phyloP scores from a whole-genome alignment of 1,139 yeast species.

The Yueomyces sp. region DNA sequence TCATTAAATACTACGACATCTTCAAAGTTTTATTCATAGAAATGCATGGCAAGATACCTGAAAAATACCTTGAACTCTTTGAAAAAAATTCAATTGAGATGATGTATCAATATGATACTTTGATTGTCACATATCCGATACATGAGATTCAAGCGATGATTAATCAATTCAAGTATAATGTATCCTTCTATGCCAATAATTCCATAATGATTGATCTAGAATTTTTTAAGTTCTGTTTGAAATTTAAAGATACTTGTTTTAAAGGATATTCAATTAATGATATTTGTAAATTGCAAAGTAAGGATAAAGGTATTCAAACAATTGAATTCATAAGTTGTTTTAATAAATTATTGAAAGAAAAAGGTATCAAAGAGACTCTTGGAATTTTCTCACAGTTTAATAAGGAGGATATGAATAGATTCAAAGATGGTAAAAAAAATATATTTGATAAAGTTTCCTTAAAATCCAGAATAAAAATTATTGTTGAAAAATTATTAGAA shows the following conservation, averaged over 20 bases:
- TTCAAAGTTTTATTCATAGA: slow-evolving; percentile 8
- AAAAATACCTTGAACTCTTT: neutral
- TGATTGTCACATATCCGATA: no score
- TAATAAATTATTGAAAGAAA: slow-evolving; percentile 1
- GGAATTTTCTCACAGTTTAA: neutral
- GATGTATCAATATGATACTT: slow-evolving; percentile 12
- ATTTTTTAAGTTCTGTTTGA: slow-evolving; percentile 8
- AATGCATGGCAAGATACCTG: slow-evolving; percentile 1
- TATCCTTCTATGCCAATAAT: neutral
- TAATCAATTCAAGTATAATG: no score
- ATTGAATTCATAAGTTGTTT: neutral
- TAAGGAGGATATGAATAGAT: neutral
- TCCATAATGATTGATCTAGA: slow-evolving; percentile 3
- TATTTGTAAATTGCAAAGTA: slow-evolving; percentile 11
- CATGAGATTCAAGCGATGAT: no score
- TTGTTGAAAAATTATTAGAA: slow-evolving; percentile 15
- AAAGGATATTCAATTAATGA: slow-evolving; percentile 10
- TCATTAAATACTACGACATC: slow-evolving; percentile 6
- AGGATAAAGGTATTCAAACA: slow-evolving; percentile 2
- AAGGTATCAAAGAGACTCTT: neutral
- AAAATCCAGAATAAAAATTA: slow-evolving; percentile 7
- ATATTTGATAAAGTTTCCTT: slow-evolving; percentile 9
- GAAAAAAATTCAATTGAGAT: slow-evolving; percentile 6
- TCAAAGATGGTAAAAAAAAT: neutral
- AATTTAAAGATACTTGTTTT: slow-evolving; percentile 7